Evolutionary conservation across 2,329 filamentous ascomycete species (phyloP).

Genomic region (Bimuria novae-zelandiae): DNA sequence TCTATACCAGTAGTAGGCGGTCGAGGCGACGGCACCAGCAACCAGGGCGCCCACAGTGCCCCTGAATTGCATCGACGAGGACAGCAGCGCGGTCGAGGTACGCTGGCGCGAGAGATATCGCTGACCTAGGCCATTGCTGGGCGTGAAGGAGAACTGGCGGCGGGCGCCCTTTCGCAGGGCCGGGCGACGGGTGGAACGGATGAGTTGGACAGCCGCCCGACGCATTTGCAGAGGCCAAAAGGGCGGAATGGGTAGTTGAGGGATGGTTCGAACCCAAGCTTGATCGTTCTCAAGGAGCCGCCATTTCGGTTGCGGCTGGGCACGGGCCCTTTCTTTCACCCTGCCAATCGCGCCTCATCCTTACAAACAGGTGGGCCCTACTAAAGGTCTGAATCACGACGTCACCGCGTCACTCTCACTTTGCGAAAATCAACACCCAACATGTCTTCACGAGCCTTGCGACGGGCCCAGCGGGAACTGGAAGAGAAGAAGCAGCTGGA

Average conservation of each 20-base stretch:
- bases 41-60: constrained; percentile 69
- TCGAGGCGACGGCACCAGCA: constrained; percentile 71
- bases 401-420: constrained; percentile 11
- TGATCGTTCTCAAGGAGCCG: constrained; percentile 6
- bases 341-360: constrained; percentile 4
- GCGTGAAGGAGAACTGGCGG: constrained; percentile 43
- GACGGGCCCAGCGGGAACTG: constrained; percentile 65
- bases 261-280: not conserved
- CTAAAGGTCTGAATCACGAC: not conserved
- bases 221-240: constrained; percentile 62
- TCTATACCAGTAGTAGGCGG: constrained; percentile 76
- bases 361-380: not conserved
- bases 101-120: constrained; percentile 50
- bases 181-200: constrained; percentile 70
- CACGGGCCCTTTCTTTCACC: not conserved
- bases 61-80: constrained; percentile 76
- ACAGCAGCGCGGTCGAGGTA: constrained; percentile 55
- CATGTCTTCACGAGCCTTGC: constrained; percentile 70
- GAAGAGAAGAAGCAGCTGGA: constrained; percentile 59
- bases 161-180: constrained; percentile 65
- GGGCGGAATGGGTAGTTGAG: not conserved
- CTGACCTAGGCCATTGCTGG: constrained; percentile 52
- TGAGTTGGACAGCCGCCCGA: constrained; percentile 69
- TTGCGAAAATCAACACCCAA: constrained; percentile 12
- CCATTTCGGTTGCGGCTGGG: constrained; percentile 2